Evolutionary conservation across 441 rosid genomes (phyloP).

Genomic region (Mallotus repandus): DNA sequence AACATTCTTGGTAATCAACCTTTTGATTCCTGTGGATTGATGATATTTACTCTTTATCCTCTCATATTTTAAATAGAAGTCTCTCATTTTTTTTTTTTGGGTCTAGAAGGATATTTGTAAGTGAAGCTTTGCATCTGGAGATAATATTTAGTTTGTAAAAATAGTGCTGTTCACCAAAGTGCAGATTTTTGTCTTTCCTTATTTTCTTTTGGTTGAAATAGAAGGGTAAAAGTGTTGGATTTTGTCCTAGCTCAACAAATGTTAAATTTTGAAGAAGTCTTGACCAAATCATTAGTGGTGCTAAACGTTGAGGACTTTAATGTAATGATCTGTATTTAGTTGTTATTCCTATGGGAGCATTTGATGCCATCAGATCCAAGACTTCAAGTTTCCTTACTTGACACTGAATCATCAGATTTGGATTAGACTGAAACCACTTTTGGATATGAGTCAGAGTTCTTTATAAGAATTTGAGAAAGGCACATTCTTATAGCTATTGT

Average conservation of each 20-base stretch:
- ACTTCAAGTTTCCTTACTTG: background rate
- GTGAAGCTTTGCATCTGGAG: background rate
- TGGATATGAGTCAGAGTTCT: background rate
- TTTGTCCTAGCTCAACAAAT: background rate
- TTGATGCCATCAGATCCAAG: background rate
- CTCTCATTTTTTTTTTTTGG: background rate
- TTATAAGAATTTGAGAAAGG: background rate
- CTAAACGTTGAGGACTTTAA: background rate
- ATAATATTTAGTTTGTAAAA: slow-evolving; percentile 7
- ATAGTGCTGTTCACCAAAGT: background rate
- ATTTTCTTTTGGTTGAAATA: background rate
- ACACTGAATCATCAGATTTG: too few species aligned
- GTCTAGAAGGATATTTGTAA: background rate
- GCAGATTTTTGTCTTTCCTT: background rate
- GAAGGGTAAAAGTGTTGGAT: background rate
- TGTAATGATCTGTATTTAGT: background rate
- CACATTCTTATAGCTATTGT: background rate
- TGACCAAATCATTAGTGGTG: background rate
- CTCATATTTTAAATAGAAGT: background rate
- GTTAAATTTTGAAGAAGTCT: background rate
- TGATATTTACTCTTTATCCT: background rate
- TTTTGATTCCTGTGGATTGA: background rate
- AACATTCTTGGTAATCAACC: background rate
- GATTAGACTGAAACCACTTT: too few species aligned
- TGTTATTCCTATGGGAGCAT: background rate